Base-by-base conservation (phyloP, 2,329 filamentous ascomycete genomes). In the Xylariaceae sp. region DNA sequence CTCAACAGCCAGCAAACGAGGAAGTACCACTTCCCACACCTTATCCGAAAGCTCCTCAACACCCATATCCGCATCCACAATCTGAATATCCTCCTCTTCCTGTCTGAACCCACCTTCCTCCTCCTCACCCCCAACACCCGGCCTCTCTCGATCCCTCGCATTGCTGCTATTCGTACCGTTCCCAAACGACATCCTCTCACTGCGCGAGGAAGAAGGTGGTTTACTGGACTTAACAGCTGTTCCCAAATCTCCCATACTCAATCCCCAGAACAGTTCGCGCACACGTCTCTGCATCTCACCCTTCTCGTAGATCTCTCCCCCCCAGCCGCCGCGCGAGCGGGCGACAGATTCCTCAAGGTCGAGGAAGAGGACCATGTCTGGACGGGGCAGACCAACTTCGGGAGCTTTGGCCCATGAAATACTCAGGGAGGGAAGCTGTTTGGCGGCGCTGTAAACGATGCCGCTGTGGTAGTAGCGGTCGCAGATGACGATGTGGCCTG, bases 391-490 rank as follows among this genome's bases (percentile, higher is more conserved):
- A 0, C 93, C 93, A 13, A 89, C 80, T 63, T 97, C 94, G 1
- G 92, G 90, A 14, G 84, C 80, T 60, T 89, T 85, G 7, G 90
- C 91, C 92, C 94, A 99, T 0, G 80, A 72, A 0, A 97, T 75
- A 0, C 80, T 75, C 12, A 97, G 78, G 2, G 75, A 70, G 0
- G 86, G 82, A 60, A 89, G 90, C 42, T 83, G 77, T 68, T 97
- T 97, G 3, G 94, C 93, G 0, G 90, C 90, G 19, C 87, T 90
- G 74, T 97, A 99, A 45, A 97, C 90, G 51, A 92, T 89, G 48
- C 94, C 94, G 17, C 89, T 94, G 75, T 96, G 93, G 69, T 95
- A 96, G 74, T 97, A 99, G 44, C 94, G 86, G 71, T 99, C 94
- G 60, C 93, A 86, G 38, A 99, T 77, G 31, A 99, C 79, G 0